Conservation (phyloP, 78 protist species). For the Dictyostelium capitatum region DNA sequence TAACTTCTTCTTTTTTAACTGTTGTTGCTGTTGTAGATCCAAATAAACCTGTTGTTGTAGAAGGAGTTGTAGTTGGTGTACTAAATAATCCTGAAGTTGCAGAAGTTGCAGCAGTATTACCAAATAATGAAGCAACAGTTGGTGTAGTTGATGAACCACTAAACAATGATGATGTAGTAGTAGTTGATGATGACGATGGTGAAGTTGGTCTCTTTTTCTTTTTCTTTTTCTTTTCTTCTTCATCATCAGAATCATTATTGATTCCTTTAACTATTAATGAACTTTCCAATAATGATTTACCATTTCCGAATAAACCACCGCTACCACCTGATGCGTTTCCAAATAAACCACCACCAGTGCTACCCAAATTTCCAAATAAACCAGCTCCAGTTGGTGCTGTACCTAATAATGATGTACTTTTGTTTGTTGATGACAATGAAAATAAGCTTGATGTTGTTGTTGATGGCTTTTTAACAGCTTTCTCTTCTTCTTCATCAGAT, state of each 20-base stretch:
- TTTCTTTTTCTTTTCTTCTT: neutral
- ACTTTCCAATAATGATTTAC: neutral
- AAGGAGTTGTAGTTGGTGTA: neutral
- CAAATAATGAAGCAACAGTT: neutral
- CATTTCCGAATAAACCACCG: neutral
- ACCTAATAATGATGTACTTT: neutral
- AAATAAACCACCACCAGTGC: constrained; percentile 2
- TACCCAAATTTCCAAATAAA: neutral
- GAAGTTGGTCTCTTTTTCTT: neutral
- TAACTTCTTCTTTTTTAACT: neutral
- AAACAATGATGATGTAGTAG: neutral
- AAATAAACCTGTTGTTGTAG: constrained; percentile 4
- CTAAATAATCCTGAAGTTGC: neutral
- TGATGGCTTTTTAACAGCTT: neutral
- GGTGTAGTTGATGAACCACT: neutral
- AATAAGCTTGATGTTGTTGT: too few species aligned
- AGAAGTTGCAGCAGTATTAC: neutral
- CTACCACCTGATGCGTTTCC: neutral
- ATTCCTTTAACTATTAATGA: neutral
- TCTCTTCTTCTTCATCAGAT: constrained; percentile 8
- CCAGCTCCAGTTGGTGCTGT: neutral
- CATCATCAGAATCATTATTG: neutral
- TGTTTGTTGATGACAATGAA: neutral
- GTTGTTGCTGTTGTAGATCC: neutral
- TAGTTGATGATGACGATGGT: constrained; percentile 5